These are phyloP conservation scores for Leptographium galeiforme DNA, from an alignment of 2,329 filamentous ascomycete genomes.

Conservation along the genomic window DNA sequence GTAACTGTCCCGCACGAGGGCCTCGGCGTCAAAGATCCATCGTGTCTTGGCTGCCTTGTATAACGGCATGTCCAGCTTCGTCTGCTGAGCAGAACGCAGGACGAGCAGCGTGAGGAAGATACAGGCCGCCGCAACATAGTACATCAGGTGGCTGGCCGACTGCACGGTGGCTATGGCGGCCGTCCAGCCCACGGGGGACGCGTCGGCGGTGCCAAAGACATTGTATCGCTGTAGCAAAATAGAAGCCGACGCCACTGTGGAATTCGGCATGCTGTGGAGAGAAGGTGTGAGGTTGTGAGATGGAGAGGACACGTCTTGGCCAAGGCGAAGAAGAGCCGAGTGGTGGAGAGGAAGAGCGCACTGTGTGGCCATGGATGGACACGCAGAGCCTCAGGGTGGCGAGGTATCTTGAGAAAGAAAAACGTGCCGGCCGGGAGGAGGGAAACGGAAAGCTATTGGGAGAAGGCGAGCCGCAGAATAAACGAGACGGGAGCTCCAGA, in stretches of 20 bases:
- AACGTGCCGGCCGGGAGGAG: no score
- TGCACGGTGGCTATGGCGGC: slow-evolving; percentile 11
- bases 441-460: no score
- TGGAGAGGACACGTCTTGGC: not conserved
- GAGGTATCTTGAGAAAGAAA: no score
- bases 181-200: slow-evolving; percentile 15
- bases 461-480: no score
- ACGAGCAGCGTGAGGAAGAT: slow-evolving; percentile 25
- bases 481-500: no score
- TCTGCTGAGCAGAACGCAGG: slow-evolving; percentile 20
- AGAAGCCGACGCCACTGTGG: slow-evolving; percentile 7
- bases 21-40: slow-evolving; percentile 38
- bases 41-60: slow-evolving; percentile 34
- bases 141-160: slow-evolving; percentile 20
- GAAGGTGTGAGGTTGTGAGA: not conserved
- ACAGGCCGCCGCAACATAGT: slow-evolving; percentile 26
- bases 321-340: no score
- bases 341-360: not conserved
- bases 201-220: slow-evolving; percentile 12
- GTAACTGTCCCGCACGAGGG: slow-evolving; percentile 34
- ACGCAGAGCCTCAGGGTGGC: no score
- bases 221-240: slow-evolving; percentile 10
- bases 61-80: slow-evolving; percentile 24
- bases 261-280: slow-evolving; percentile 12
- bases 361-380: no score